Base-by-base conservation (phyloP, 83 land plant genomes). In the Isoetes engelmannii region DNA sequence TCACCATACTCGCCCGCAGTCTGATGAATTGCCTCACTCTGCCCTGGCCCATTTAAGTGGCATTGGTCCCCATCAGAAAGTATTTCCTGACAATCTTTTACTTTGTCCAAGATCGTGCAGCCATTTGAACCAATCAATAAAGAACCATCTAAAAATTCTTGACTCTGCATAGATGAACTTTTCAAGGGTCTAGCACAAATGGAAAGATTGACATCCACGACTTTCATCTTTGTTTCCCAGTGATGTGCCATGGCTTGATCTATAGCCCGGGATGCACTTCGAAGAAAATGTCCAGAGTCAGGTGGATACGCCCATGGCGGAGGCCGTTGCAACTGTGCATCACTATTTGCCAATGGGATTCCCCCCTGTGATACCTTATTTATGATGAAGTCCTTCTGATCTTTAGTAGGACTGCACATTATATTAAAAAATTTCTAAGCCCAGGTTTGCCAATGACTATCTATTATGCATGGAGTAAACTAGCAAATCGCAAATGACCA, bases 241-340 rank as follows among this genome's bases (percentile, higher is more conserved):
- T 80, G 61, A 20, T 89, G 92, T 69, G 89, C 67, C 99, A 96
- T 89, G 10, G 99, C 99, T 66, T 84, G 85, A 53, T 96, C 99
- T 69, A 96, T 92, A 58, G 99, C 99, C 71, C 87, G 85, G 56
- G 99, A 92, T 62, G 99, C 87, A 49, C 87, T 84, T 7, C 81
- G 74, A 15, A 94, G 85, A 86, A 91, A 85, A 59, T 92, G 75
- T 65, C 87, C 89, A 68, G 80, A 73, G 58, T 84, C 80, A 62
- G 71, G 79, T 50, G 99, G 99, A 77, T 85, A 92, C 15, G 97
- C 99, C 99, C 99, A 96, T 19, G 99, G 97, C 43, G 99, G 99
- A 19, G 99, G 99, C 71, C 89, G 89, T 61, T 84, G 97, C 69
- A 89, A 54, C 43, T 89, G 82, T 58, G 80, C 99, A 84, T 92